Percentiles rank a stretch among this genome's conserved stretches.
These are phyloP conservation scores for Cerioporus squamosus DNA, from an alignment of 1,284 basidiomycete genomes.

Conservation along the genomic window DNA sequence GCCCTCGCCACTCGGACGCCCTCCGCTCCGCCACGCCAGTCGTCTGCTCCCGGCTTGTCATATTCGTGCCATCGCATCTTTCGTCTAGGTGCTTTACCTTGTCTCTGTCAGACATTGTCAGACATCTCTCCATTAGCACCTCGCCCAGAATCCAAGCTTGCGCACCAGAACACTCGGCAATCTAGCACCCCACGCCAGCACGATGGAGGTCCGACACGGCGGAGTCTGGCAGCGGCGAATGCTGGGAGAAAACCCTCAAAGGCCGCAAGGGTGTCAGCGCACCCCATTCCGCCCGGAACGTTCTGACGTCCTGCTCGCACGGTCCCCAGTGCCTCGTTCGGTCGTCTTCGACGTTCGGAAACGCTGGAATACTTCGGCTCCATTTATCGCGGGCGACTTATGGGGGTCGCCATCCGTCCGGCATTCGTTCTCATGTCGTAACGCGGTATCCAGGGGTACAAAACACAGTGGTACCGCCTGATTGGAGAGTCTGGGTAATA, in stretches of 20 bases:
- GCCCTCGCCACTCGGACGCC: not conserved
- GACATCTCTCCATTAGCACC: too few species aligned
- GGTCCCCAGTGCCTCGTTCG: slow-evolving; percentile 1
- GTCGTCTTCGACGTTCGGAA: too few species aligned
- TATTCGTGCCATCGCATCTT: not conserved
- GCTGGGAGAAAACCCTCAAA: slow-evolving; percentile 5
- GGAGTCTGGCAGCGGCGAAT: too few species aligned
- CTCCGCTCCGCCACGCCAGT: not conserved
- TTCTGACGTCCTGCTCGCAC: slow-evolving; percentile 8
- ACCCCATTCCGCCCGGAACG: slow-evolving; percentile 8
- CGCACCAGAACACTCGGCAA: too few species aligned
- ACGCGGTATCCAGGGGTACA: too few species aligned
- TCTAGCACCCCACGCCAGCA: too few species aligned
- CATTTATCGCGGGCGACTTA: not conserved
- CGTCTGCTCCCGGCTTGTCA: not conserved
- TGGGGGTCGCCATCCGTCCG: not conserved
- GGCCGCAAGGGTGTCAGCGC: slow-evolving; percentile 2
- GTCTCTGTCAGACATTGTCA: too few species aligned
- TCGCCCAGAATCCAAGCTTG: too few species aligned
- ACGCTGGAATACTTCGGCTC: slow-evolving; percentile 11
- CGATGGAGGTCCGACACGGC: too few species aligned
- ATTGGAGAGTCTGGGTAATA: not conserved
- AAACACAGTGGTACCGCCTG: too few species aligned
- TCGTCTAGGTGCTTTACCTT: too few species aligned
- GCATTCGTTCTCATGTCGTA: slow-evolving; percentile 1